phyloP scores from a whole-genome alignment of 2,329 filamentous ascomycete species.

The Nothomitra cinnamomea region DNA sequence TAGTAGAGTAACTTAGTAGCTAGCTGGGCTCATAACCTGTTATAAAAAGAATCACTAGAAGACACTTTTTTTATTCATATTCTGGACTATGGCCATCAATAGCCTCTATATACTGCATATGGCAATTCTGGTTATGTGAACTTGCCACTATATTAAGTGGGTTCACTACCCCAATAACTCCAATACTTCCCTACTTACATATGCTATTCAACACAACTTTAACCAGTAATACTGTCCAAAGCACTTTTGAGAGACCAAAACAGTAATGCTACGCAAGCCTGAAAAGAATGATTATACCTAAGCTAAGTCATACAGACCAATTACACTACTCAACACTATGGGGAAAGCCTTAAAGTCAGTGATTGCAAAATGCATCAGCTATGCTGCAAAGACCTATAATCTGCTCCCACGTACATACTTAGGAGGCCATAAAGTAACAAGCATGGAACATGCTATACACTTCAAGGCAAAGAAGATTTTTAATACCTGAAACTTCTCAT shows the following conservation, averaged over 20 bases:
- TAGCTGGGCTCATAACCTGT: too few relatives aligned
- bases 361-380: slow-evolving; percentile 8
- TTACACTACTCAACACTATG: slow-evolving; percentile 12
- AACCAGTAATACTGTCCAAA: slow-evolving; percentile 9
- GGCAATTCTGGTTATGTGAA: too few relatives aligned
- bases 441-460: not conserved
- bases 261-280: slow-evolving; percentile 12
- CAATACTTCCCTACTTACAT: not conserved
- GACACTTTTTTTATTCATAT: too few relatives aligned
- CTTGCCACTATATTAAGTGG: too few relatives aligned
- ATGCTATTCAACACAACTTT: slow-evolving; percentile 5
- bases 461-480: not conserved
- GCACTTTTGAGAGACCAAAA: slow-evolving; percentile 11
- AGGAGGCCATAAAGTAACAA: slow-evolving; percentile 8
- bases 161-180: too few relatives aligned
- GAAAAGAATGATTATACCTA: slow-evolving; percentile 12
- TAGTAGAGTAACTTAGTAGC: too few relatives aligned
- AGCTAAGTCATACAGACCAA: slow-evolving; percentile 10
- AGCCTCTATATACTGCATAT: too few relatives aligned
- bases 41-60: too few relatives aligned
- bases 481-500: slow-evolving; percentile 7
- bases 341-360: slow-evolving; percentile 9
- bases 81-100: too few relatives aligned
- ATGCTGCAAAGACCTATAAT: slow-evolving; percentile 8
- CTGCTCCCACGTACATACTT: slow-evolving; percentile 10